Evolutionary conservation across 257 asterid genomes (phyloP).

Genomic region (Capsicum baccatum): DNA sequence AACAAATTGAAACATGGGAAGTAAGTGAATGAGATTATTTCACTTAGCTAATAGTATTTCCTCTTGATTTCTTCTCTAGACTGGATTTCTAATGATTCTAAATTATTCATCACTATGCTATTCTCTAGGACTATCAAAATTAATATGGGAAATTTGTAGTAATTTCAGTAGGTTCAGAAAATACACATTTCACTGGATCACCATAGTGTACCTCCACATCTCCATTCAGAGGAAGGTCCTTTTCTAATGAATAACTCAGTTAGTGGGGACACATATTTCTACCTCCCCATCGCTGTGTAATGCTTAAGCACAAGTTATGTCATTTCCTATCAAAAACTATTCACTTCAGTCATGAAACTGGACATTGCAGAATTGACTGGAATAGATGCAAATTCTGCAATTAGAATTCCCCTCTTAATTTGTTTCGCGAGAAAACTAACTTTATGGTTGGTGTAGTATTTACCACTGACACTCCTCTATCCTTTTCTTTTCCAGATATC

Average conservation of each 20-base stretch:
- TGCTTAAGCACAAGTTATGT: neutral
- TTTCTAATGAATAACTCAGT: neutral
- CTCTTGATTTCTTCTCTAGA: neutral
- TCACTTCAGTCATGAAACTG: neutral
- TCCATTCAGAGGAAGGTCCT: neutral
- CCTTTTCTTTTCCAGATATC: neutral
- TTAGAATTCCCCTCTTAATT: neutral
- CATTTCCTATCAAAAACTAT: neutral
- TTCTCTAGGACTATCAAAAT: neutral
- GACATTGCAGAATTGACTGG: neutral
- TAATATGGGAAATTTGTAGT: neutral
- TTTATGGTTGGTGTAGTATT: neutral
- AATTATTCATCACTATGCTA: neutral
- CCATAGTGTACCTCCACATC: neutral
- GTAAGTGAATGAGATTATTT: neutral
- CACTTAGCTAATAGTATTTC: neutral
- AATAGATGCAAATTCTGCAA: neutral
- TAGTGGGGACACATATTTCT: neutral
- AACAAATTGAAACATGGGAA: too few species aligned
- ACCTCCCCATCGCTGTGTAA: neutral
- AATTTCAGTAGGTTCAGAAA: neutral
- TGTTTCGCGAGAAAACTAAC: neutral
- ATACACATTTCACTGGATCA: neutral
- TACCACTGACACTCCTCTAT: neutral
- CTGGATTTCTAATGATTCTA: neutral